Conservation (phyloP, 495 filamentous ascomycete genomes). For the Melanomma pulvis-pyrius region DNA sequence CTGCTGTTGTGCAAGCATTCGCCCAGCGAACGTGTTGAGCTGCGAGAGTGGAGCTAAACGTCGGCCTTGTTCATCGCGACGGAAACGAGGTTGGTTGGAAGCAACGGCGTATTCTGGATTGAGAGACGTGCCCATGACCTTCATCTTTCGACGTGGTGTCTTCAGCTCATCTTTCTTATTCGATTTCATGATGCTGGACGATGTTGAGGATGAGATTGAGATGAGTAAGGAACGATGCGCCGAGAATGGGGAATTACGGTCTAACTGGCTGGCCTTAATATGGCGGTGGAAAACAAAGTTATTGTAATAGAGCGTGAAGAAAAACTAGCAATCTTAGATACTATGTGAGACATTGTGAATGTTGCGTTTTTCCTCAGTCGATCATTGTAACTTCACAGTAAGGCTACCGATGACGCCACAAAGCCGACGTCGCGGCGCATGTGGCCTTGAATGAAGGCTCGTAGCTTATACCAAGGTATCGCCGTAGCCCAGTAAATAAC, state of each 20-base stretch:
- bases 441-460: too few species aligned
- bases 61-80: not conserved
- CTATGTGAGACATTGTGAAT: not conserved
- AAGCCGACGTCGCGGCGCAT: too few species aligned
- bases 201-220: not conserved
- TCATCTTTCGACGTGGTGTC: not conserved
- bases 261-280: not conserved
- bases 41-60: slow-evolving; percentile 14
- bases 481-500: not conserved
- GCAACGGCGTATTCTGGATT: slow-evolving; percentile 25
- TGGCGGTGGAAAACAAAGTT: not conserved
- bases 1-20: slow-evolving; percentile 2
- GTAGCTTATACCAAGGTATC: not conserved
- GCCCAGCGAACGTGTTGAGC: slow-evolving; percentile 17
- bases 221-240: not conserved
- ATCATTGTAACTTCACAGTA: too few species aligned
- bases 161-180: not conserved
- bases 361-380: too few species aligned
- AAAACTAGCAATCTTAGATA: not conserved
- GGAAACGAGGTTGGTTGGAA: not conserved
- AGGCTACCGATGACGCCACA: too few species aligned
- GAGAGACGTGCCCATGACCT: slow-evolving; percentile 5
- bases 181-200: not conserved
- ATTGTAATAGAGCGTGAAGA: not conserved
- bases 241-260: not conserved